Evolutionary conservation across 176 grass and related monocot genomes (phyloP).

Genomic region (Zea mays): Zm-B73-REFERENCE-NAM-5.0 NC_050097.1:21354001-21354500

Average conservation of each 20-base stretch:
- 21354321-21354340: conserved; percentile 6
- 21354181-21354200: conserved; percentile 89
- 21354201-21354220: conserved; percentile 90
- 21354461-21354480: conserved; percentile 92
- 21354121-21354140: conserved; percentile 7
- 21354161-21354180: conserved; percentile 95
- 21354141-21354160: conserved; percentile 51
- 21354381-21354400: conserved; percentile 71
- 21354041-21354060: background rate
- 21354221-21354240: conserved; percentile 90
- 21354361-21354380: conserved; percentile 66
- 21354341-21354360: conserved; percentile 1
- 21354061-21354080: conserved; percentile 6
- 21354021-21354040: conserved; percentile 15
- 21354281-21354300: conserved; percentile 1
- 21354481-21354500: conserved; percentile 87
- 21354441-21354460: conserved; percentile 69
- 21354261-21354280: conserved; percentile 67
- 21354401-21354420: conserved; percentile 66
- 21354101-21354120: background rate
- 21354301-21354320: background rate
- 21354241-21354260: conserved; percentile 99
- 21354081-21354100: background rate
- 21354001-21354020: background rate
- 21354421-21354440: conserved; percentile 68